A percentile compares a stretch with the other conserved stretches of the same genome.
These are phyloP conservation scores for Cladosporium colombiae DNA, from an alignment of 2,329 filamentous ascomycete genomes.

Conservation along the genomic window DNA sequence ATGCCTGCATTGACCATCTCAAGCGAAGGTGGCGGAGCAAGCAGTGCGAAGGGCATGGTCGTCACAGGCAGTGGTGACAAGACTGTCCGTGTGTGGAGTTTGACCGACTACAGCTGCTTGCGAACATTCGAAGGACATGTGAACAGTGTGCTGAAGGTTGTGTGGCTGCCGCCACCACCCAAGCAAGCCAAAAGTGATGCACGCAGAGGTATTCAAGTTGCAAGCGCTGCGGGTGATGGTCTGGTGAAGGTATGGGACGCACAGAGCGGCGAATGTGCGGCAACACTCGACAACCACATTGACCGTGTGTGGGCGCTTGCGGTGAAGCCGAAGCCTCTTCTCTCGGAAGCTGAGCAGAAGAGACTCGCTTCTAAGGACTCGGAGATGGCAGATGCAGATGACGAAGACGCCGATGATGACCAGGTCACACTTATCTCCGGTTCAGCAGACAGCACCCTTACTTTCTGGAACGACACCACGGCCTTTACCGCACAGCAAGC, in stretches of 20 bases:
- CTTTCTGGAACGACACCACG: conserved; percentile 94
- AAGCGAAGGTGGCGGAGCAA: conserved; percentile 62
- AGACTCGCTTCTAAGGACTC: conserved; percentile 30
- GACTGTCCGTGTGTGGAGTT: conserved; percentile 91
- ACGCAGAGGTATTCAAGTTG: conserved; percentile 69
- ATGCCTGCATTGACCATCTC: conserved; percentile 73
- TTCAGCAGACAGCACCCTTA: conserved; percentile 87
- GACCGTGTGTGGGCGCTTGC: conserved; percentile 92
- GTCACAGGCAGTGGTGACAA: conserved; percentile 94
- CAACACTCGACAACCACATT: conserved; percentile 93
- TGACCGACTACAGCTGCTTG: conserved; percentile 88
- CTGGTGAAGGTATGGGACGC: conserved; percentile 97
- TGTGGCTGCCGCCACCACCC: conserved; percentile 68
- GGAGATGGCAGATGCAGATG: conserved; percentile 34
- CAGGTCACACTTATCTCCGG: conserved; percentile 70
- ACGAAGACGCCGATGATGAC: conserved; percentile 29
- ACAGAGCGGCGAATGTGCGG: conserved; percentile 77
- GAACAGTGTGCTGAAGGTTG: conserved; percentile 90
- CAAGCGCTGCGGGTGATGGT: conserved; percentile 88
- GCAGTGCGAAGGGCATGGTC: conserved; percentile 74
- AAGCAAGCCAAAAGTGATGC: conserved; percentile 37
- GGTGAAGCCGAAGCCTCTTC: conserved; percentile 57
- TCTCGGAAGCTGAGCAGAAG: conserved; percentile 20
- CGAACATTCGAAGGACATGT: conserved; percentile 95
- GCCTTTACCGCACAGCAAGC: conserved; percentile 73